A percentile compares a stretch with the other conserved stretches of the same genome.
These are phyloP conservation scores for Mucor indicus DNA, from an alignment of 371 early-diverging fungal genomes.

Conservation along the genomic window DNA sequence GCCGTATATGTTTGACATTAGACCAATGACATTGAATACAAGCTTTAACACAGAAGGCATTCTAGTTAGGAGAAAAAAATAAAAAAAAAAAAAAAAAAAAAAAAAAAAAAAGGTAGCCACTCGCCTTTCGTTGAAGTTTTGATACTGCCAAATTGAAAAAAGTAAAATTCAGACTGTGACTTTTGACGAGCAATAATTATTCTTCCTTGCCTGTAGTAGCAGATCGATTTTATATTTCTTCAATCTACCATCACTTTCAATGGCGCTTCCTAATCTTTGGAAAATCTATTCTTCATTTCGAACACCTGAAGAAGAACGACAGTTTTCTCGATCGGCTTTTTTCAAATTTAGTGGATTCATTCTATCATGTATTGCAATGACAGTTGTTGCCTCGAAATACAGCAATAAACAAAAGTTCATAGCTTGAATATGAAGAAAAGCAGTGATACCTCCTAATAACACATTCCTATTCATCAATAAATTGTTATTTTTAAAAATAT, in stretches of 20 bases:
- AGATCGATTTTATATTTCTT: background rate
- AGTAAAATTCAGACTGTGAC: too few species aligned
- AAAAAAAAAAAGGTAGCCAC: conserved; percentile 7
- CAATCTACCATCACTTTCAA: conserved; percentile 8
- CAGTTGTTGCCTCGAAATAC: conserved; percentile 54
- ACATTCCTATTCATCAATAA: too few species aligned
- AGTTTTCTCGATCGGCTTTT: conserved; percentile 72
- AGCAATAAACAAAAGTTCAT: conserved; percentile 30
- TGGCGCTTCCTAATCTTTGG: conserved; percentile 70
- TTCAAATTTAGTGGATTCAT: conserved; percentile 77
- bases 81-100: conserved; percentile 6
- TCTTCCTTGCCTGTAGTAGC: too few species aligned
- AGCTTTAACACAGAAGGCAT: conserved; percentile 15
- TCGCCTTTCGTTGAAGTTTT: too few species aligned
- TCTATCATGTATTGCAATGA: conserved; percentile 67
- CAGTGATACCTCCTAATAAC: too few species aligned
- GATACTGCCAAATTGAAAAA: too few species aligned
- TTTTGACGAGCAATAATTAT: too few species aligned
- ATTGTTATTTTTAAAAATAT: too few species aligned
- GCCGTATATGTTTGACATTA: conserved; percentile 28
- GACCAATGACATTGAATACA: conserved; percentile 23
- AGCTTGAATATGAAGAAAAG: too few species aligned
- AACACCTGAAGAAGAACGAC: conserved; percentile 74
- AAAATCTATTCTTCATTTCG: conserved; percentile 75
- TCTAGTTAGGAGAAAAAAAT: background rate